Conservation (phyloP, 2,329 filamentous ascomycete genomes). For the Fusarium sp. region DNA sequence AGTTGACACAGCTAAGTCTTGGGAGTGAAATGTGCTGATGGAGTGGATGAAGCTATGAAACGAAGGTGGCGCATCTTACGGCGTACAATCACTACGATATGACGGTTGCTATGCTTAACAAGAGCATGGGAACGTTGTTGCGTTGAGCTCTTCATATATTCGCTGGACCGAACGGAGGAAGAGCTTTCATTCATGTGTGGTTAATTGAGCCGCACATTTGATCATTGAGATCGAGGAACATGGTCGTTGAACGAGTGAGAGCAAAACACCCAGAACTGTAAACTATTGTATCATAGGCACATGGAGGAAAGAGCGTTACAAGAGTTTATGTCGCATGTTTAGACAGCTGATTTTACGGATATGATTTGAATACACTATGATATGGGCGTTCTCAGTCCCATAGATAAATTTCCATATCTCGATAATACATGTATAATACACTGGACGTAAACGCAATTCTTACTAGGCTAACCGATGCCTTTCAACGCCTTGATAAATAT, state of each 20-base stretch:
- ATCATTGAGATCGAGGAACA: not conserved
- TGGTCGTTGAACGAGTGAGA: too few relatives aligned
- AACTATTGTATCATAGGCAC: slow-evolving; percentile 20
- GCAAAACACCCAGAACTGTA: not conserved
- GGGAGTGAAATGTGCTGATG: slow-evolving; percentile 2
- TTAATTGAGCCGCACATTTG: not conserved
- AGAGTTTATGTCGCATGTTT: not conserved
- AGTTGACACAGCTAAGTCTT: slow-evolving; percentile 20
- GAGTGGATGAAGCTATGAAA: slow-evolving; percentile 22
- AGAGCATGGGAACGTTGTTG: slow-evolving; percentile 75
- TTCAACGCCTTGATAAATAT: slow-evolving; percentile 36
- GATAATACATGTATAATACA: slow-evolving; percentile 37
- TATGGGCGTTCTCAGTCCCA: slow-evolving; percentile 5
- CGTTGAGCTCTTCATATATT: slow-evolving; percentile 47
- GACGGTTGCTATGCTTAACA: slow-evolving; percentile 79
- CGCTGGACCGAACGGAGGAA: not conserved
- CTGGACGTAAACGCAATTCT: slow-evolving; percentile 12
- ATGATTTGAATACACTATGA: slow-evolving; percentile 34
- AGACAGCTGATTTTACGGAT: not conserved
- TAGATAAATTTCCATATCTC: slow-evolving; percentile 2
- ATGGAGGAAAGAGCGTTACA: not conserved
- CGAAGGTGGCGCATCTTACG: slow-evolving; percentile 39
- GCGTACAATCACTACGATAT: slow-evolving; percentile 73
- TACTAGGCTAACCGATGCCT: slow-evolving; percentile 25
- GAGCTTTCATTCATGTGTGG: not conserved